Conservation (phyloP, 1,284 basidiomycete species). For the Ustilago loliicola region DNA sequence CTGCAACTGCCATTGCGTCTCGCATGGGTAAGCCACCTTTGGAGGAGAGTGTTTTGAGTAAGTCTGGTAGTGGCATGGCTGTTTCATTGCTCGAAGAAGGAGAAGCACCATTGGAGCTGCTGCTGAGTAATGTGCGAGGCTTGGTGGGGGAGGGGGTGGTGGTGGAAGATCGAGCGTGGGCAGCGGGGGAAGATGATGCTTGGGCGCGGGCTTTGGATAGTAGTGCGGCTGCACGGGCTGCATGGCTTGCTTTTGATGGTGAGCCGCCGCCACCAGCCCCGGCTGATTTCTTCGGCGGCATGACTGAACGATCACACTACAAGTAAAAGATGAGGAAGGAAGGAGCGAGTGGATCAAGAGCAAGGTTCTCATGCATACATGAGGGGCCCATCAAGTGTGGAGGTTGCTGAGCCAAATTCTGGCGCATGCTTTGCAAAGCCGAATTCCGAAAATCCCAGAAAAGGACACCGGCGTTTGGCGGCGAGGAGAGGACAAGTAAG, state of each 20-base stretch:
- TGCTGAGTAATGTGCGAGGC: background rate
- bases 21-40: slow-evolving; percentile 52
- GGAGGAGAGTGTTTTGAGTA: slow-evolving; percentile 48
- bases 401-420: slow-evolving; percentile 24
- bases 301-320: slow-evolving; percentile 2
- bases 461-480: slow-evolving; percentile 21
- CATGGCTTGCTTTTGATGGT: slow-evolving; percentile 41
- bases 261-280: slow-evolving; percentile 16
- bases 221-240: slow-evolving; percentile 43
- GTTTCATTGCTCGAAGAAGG: slow-evolving; percentile 5
- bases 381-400: slow-evolving; percentile 18
- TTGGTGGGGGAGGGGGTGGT: slow-evolving; percentile 30
- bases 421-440: background rate
- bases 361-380: background rate
- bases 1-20: slow-evolving; percentile 59
- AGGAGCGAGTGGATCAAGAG: background rate
- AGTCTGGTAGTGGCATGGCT: slow-evolving; percentile 44
- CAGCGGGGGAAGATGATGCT: slow-evolving; percentile 36
- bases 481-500: background rate
- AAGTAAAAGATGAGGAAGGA: too few species aligned
- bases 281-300: slow-evolving; percentile 37
- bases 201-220: slow-evolving; percentile 46
- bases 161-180: slow-evolving; percentile 33
- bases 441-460: slow-evolving; percentile 22
- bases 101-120: background rate